phyloP scores from a whole-genome alignment of 768 basidiomycete genomes.

The Collybia nuda region DNA sequence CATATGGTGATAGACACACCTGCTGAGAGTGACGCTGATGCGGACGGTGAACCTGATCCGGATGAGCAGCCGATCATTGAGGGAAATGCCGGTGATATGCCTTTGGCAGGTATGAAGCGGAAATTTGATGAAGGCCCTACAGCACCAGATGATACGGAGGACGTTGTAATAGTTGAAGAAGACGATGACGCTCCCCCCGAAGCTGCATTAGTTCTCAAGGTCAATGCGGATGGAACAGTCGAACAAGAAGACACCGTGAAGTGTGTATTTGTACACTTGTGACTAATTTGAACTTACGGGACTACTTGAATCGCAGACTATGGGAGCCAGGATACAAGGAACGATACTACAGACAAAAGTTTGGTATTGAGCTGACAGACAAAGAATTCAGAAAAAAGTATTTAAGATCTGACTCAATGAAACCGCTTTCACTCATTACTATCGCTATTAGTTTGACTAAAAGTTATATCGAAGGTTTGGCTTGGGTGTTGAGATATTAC shows the following conservation, averaged over 20 bases:
- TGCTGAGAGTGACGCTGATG: slow-evolving; percentile 22
- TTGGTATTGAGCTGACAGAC: slow-evolving; percentile 74
- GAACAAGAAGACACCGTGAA: slow-evolving; percentile 92
- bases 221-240: slow-evolving; percentile 90
- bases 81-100: slow-evolving; percentile 14
- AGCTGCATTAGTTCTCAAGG: slow-evolving; percentile 59
- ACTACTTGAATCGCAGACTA: slow-evolving; percentile 48
- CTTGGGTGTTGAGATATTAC: slow-evolving; percentile 97
- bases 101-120: slow-evolving; percentile 38
- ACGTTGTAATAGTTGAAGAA: slow-evolving; percentile 47
- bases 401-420: slow-evolving; percentile 20
- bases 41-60: slow-evolving; percentile 29
- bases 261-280: slow-evolving; percentile 45
- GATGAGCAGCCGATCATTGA: slow-evolving; percentile 20
- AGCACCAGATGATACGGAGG: slow-evolving; percentile 38
- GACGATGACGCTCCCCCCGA: slow-evolving; percentile 46
- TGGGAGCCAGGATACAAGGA: slow-evolving; percentile 97
- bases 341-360: slow-evolving; percentile 94
- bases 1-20: background rate
- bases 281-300: background rate
- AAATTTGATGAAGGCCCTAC: slow-evolving; percentile 48
- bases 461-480: slow-evolving; percentile 89
- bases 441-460: slow-evolving; percentile 60
- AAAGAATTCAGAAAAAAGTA: slow-evolving; percentile 72
- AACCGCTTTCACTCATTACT: background rate